A percentile compares a stretch with the other conserved stretches of the same genome.
phyloP scores from a whole-genome alignment of 768 basidiomycete genomes.

The Gymnopilus dilepis region DNA sequence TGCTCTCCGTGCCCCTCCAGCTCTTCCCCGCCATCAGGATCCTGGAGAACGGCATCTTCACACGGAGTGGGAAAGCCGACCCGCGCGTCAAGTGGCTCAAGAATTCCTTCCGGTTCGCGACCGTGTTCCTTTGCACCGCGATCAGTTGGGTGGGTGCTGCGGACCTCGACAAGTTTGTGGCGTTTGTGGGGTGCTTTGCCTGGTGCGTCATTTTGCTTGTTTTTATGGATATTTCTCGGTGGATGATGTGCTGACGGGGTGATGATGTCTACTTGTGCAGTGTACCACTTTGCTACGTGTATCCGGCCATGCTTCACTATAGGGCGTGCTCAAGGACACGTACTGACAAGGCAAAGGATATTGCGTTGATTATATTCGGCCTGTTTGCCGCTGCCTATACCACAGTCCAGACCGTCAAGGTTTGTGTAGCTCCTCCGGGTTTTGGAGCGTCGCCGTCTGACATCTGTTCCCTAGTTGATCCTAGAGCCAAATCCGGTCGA shows the following conservation, averaged over 20 bases:
- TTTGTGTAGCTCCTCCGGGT: conserved; percentile 35
- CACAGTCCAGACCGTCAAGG: conserved; percentile 77
- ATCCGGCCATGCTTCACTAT: conserved; percentile 93
- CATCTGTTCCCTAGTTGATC: conserved; percentile 55
- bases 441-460: neutral
- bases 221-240: neutral
- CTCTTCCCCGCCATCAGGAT: conserved; percentile 98
- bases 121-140: conserved; percentile 81
- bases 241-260: neutral
- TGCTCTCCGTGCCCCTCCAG: conserved; percentile 91
- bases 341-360: conserved; percentile 69
- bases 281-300: conserved; percentile 92
- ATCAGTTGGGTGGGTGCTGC: conserved; percentile 83
- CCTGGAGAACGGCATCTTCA: conserved; percentile 94
- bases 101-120: conserved; percentile 81
- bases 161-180: conserved; percentile 95
- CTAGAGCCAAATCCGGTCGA: conserved; percentile 46
- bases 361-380: conserved; percentile 79
- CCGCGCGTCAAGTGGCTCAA: conserved; percentile 93
- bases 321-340: conserved; percentile 80
- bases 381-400: conserved; percentile 76
- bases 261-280: conserved; percentile 42
- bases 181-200: conserved; percentile 91
- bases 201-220: conserved; percentile 60
- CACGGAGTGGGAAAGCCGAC: conserved; percentile 83